A percentile compares a stretch with the other conserved stretches of the same genome.
Conservation (phyloP, 2,329 filamentous ascomycete species). For the Paecilomyces variotii region DNA sequence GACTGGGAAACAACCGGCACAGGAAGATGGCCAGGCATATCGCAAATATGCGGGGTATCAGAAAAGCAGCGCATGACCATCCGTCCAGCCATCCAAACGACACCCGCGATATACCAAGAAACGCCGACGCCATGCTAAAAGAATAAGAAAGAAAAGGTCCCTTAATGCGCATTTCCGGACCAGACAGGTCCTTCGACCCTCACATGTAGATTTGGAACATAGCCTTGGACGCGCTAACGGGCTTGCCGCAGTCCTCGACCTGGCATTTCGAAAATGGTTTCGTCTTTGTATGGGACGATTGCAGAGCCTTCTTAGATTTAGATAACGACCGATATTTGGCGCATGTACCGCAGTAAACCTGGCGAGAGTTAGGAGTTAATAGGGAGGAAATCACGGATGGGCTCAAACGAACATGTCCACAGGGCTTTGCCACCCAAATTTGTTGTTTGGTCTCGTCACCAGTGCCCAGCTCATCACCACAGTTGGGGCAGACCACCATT, state of each 20-base stretch:
- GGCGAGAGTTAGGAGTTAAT: background rate
- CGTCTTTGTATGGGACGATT: constrained; percentile 13
- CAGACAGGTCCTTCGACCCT: constrained; percentile 4
- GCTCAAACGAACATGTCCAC: constrained; percentile 70
- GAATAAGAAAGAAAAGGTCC: too few species aligned
- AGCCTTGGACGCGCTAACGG: constrained; percentile 27
- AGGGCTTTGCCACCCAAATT: constrained; percentile 85
- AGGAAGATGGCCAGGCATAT: background rate
- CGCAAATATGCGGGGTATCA: background rate
- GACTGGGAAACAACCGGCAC: background rate
- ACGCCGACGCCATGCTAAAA: background rate
- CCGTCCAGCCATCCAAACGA: background rate
- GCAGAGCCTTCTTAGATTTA: constrained; percentile 24
- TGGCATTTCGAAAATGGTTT: constrained; percentile 39
- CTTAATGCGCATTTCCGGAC: background rate
- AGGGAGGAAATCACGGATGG: background rate
- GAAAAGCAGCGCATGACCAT: background rate
- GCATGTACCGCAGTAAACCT: constrained; percentile 45
- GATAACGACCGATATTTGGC: constrained; percentile 31
- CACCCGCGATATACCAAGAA: background rate
- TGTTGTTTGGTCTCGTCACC: constrained; percentile 66
- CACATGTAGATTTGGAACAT: constrained; percentile 44
- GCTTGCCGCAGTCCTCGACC: constrained; percentile 34
- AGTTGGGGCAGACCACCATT: constrained; percentile 75
- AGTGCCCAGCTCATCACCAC: constrained; percentile 72